Evolutionary conservation across 164 flowering plant genomes (phyloP).

Genomic region (Berberis thunbergii): DNA sequence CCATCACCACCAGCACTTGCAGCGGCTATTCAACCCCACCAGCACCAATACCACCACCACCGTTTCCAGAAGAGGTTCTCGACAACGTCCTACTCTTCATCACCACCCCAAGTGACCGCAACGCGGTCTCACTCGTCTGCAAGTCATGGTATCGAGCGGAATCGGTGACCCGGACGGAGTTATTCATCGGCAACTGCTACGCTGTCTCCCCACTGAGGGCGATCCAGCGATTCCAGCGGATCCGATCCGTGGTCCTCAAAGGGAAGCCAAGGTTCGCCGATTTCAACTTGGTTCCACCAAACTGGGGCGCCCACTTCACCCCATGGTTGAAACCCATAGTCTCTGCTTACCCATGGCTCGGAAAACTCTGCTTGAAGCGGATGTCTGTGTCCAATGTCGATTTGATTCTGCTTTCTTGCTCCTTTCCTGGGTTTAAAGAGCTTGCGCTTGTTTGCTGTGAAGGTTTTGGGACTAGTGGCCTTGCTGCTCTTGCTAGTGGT

Average conservation of each 20-base stretch:
- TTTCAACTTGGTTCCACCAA: slow-evolving; percentile 54
- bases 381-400: slow-evolving; percentile 68
- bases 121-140: slow-evolving; percentile 77
- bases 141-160: slow-evolving; percentile 75
- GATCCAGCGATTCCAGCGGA: slow-evolving; percentile 38
- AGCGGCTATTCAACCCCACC: too few species aligned
- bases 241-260: slow-evolving; percentile 49
- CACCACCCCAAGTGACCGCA: slow-evolving; percentile 58
- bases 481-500: slow-evolving; percentile 50
- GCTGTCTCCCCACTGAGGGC: slow-evolving; percentile 52
- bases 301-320: slow-evolving; percentile 78
- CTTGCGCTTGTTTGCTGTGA: slow-evolving; percentile 74
- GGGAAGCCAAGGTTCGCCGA: slow-evolving; percentile 89
- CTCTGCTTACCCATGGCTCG: slow-evolving; percentile 44
- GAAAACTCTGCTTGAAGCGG: slow-evolving; percentile 62
- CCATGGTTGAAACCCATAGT: slow-evolving; percentile 56
- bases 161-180: slow-evolving; percentile 57
- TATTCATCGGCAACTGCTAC: slow-evolving; percentile 86
- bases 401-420: slow-evolving; percentile 38
- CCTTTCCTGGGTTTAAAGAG: slow-evolving; percentile 52
- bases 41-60: too few species aligned
- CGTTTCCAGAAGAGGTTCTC: slow-evolving; percentile 58
- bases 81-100: slow-evolving; percentile 77
- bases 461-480: slow-evolving; percentile 73
- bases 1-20: too few species aligned